Conservation (phyloP, 306 rosid species). For the Casuarina cunninghamiana region DNA sequence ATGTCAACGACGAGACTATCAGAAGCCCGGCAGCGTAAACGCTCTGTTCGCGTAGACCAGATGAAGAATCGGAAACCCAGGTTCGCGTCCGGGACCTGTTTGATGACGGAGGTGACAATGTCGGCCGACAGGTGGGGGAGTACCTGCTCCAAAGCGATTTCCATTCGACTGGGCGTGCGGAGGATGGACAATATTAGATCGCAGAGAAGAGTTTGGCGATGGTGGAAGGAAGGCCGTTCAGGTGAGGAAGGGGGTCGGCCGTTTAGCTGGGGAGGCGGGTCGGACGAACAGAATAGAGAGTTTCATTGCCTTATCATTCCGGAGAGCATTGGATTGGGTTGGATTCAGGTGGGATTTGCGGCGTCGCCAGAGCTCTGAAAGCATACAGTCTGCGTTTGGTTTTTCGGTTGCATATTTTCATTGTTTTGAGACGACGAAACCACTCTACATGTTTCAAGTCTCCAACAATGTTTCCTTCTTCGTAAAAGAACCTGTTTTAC, state of each 20-base stretch:
- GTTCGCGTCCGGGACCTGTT: slow-evolving; percentile 24
- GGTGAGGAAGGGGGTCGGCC: no score
- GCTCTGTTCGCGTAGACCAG: slow-evolving; percentile 53
- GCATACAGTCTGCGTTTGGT: no score
- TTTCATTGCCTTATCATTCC: neutral
- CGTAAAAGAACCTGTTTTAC: no score
- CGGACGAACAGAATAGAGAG: slow-evolving; percentile 3
- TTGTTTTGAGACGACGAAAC: no score
- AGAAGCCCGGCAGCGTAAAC: slow-evolving; percentile 11
- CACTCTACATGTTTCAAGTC: no score
- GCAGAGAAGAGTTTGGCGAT: slow-evolving; percentile 4
- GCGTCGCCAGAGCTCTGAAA: no score
- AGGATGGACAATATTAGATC: slow-evolving; percentile 34
- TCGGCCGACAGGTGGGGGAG: slow-evolving; percentile 12
- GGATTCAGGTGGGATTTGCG: neutral
- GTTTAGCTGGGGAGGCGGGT: slow-evolving; percentile 5
- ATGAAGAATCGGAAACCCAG: slow-evolving; percentile 57
- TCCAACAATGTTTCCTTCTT: no score
- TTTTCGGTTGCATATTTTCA: no score
- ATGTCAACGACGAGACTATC: slow-evolving; percentile 26
- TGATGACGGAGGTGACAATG: slow-evolving; percentile 20
- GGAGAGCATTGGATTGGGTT: neutral
- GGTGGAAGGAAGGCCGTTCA: slow-evolving; percentile 26
- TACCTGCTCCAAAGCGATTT: slow-evolving; percentile 15
- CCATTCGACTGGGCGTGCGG: slow-evolving; percentile 6